Evolutionary conservation across 1,284 basidiomycete species (phyloP), one percentile per base, ranked within the genome.

Genomic region (Fomitopsis palustris): DNA sequence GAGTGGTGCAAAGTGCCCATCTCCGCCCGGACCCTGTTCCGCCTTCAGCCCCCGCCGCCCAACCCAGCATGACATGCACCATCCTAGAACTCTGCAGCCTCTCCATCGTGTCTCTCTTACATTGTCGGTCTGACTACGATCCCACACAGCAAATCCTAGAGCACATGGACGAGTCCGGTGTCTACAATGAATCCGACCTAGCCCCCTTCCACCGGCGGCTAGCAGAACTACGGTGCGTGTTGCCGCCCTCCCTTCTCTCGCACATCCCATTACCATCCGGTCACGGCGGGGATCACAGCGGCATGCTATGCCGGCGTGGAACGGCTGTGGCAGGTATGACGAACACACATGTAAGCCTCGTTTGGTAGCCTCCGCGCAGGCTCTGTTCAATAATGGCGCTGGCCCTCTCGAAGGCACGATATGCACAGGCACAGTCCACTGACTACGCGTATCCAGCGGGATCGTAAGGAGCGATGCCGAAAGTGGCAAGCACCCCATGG

Each of bases 81-180:
- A 2, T 41, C 14, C 19, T 39, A 21, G 53, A 29, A 27, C 39
- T 51, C 54, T 27, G 10, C 52, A 33, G 47, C 53, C 19, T 53
- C 39, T 37, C 43, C 56, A 51, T 54, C 2, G 29, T 53, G 33
- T 42, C 55, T 59, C 35, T 49, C n/a, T 14, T 42, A 37, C 25
- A n/a, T 25, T 49, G 41, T 53, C 51, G 42, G 25, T 45, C 67
- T 68, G 42, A 65, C 56, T 17, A 60, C 14, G 62, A 55, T 49
- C 65, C 52, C 29, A 51, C 62, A 54, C 77, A 96, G 94, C 92
- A 95, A 94, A 90, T 96, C 42, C 82, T 97, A 53, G 87, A 87
- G 69, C 92, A 95, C 71, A 92, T 96, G 89, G 91, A 95, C 73
- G 95, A 98, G 73, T 95, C 92, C 0, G 91, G 91, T 7, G 87